phyloP scores from a whole-genome alignment of 2,329 filamentous ascomycete genomes.

The Curvularia verruculosa region DNA sequence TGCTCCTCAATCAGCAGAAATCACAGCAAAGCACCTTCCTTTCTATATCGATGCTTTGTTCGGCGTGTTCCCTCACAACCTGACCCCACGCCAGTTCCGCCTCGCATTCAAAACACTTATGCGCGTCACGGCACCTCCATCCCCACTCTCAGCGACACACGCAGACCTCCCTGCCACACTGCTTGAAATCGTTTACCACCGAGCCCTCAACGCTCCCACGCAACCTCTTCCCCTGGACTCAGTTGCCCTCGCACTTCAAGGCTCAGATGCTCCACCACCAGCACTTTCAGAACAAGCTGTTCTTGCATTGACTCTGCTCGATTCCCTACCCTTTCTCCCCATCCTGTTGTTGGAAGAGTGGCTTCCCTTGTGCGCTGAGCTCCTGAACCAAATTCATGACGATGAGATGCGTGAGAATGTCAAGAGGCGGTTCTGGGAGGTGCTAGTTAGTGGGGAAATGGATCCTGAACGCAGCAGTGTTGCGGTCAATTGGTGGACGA shows the following conservation, averaged over 20 bases:
- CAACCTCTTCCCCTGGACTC: slow-evolving; percentile 50
- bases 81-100: slow-evolving; percentile 85
- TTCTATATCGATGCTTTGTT: slow-evolving; percentile 86
- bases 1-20: slow-evolving; percentile 73
- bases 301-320: slow-evolving; percentile 76
- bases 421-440: slow-evolving; percentile 77
- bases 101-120: slow-evolving; percentile 86
- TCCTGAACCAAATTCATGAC: slow-evolving; percentile 70
- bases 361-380: slow-evolving; percentile 72
- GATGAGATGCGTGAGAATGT: slow-evolving; percentile 66
- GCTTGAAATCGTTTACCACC: slow-evolving; percentile 76
- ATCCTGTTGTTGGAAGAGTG: slow-evolving; percentile 77
- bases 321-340: slow-evolving; percentile 76
- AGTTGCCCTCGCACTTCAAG: slow-evolving; percentile 46
- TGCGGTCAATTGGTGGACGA: slow-evolving; percentile 86
- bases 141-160: slow-evolving; percentile 72
- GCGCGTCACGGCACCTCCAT: slow-evolving; percentile 80
- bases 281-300: slow-evolving; percentile 78
- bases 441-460: slow-evolving; percentile 81
- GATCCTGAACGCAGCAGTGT: slow-evolving; percentile 81
- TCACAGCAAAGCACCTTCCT: slow-evolving; percentile 74
- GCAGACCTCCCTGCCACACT: slow-evolving; percentile 80
- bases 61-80: slow-evolving; percentile 75
- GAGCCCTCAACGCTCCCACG: slow-evolving; percentile 63
- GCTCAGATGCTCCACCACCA: slow-evolving; percentile 42